phyloP scores from a whole-genome alignment of 2,329 filamentous ascomycete species.

The Beauveria asiatica region DNA sequence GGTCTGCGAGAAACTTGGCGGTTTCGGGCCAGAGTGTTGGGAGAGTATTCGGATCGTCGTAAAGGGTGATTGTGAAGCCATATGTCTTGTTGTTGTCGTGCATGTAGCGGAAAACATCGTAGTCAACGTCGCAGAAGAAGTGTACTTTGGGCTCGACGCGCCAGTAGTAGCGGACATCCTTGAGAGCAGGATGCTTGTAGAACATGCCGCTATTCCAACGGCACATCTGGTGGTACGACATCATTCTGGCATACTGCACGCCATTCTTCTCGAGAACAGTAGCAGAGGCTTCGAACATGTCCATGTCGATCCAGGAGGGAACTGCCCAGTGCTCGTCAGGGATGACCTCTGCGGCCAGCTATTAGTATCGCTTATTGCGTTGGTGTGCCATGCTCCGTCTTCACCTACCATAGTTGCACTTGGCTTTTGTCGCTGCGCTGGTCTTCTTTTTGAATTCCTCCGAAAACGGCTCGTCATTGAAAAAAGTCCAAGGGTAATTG shows the following conservation, averaged over 20 bases:
- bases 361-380: slow-evolving; percentile 8
- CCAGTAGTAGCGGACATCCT: slow-evolving; percentile 88
- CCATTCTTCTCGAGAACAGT: slow-evolving; percentile 73
- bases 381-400: background rate
- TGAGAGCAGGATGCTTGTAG: slow-evolving; percentile 87
- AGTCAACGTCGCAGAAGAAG: slow-evolving; percentile 98
- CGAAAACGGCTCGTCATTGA: slow-evolving; percentile 91
- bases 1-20: slow-evolving; percentile 75
- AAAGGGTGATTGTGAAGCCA: slow-evolving; percentile 95
- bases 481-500: slow-evolving; percentile 99
- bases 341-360: slow-evolving; percentile 56
- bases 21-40: slow-evolving; percentile 94
- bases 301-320: slow-evolving; percentile 84
- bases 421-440: slow-evolving; percentile 73
- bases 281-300: slow-evolving; percentile 77
- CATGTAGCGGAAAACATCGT: slow-evolving; percentile 98
- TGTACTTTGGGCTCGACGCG: slow-evolving; percentile 97
- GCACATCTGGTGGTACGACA: slow-evolving; percentile 98
- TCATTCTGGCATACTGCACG: slow-evolving; percentile 82
- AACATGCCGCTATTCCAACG: slow-evolving; percentile 98
- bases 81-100: slow-evolving; percentile 98
- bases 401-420: slow-evolving; percentile 68
- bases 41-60: slow-evolving; percentile 82
- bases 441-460: slow-evolving; percentile 88
- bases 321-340: slow-evolving; percentile 93